These are phyloP conservation scores for Phytophthora melonis DNA, from an alignment of 352 stramenopile species.

Conservation along the genomic window DNA sequence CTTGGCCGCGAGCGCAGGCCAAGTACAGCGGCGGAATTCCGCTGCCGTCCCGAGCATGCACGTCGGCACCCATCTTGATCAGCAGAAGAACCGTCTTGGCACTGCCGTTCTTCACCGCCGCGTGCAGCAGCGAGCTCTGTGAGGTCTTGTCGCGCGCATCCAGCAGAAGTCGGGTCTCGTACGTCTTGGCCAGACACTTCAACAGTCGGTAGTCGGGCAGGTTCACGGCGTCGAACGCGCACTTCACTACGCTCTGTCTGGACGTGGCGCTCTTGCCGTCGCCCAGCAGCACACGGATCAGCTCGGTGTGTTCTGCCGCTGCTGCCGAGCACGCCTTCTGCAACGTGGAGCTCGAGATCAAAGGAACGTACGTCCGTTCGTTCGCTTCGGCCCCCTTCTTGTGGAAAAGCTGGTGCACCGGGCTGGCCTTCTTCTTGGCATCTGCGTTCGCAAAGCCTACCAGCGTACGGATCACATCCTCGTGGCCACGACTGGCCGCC, in stretches of 20 bases:
- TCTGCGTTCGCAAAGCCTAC: constrained; percentile 45
- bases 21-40: constrained; percentile 83
- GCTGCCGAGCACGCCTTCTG: constrained; percentile 60
- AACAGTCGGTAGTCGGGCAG: constrained; percentile 63
- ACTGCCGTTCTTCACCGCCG: constrained; percentile 61
- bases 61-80: constrained; percentile 68
- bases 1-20: constrained; percentile 74
- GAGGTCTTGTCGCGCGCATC: constrained; percentile 53
- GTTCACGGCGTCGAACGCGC: constrained; percentile 58
- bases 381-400: constrained; percentile 40
- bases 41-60: constrained; percentile 66
- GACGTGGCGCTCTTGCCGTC: constrained; percentile 52
- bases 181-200: constrained; percentile 61
- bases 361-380: constrained; percentile 27
- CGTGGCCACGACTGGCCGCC: constrained; percentile 49
- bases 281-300: constrained; percentile 62
- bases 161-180: constrained; percentile 52
- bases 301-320: constrained; percentile 47
- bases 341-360: constrained; percentile 50
- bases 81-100: constrained; percentile 67
- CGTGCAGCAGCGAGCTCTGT: constrained; percentile 69
- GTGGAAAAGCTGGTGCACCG: constrained; percentile 48
- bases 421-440: constrained; percentile 37
- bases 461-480: constrained; percentile 49
- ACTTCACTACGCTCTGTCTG: constrained; percentile 42